Base-by-base conservation (phyloP, 2,329 filamentous ascomycete species). In the Aphanocladium album region DNA sequence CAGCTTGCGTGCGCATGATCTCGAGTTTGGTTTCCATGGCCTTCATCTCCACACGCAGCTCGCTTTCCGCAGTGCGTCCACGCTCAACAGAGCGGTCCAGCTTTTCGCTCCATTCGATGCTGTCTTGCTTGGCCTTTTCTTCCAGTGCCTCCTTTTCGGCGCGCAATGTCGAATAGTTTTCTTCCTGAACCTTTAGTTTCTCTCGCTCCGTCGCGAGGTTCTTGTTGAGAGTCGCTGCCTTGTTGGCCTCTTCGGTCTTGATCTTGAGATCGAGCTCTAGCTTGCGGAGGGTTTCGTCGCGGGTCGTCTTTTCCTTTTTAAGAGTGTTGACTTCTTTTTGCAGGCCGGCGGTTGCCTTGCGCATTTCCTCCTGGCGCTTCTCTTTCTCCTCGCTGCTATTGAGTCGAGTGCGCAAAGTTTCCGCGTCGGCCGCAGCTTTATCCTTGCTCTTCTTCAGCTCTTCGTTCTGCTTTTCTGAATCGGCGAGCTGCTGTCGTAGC, bases 21-120 rank as follows among this genome's bases (percentile, higher is more conserved):
- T 99, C 95, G 60, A 99, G 81, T 72, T 96, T 96, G 67, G 89
- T 88, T 76, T 99, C 96, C 64, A 96, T 81, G 17, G 88, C 83
- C 73, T 89, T 78, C 9, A 85, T 73, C 74, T 98, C 93, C n/a
- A 83, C 83, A 68, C 90, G 89, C 67, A 96, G 79, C 70, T 97
- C 93, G 6, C 88, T 75, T 72, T 96, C 90, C 8, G 85, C 77
- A 12, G 85, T 79, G 14, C 84, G 83, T 21, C 86, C 81, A 30
- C 85, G 86, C 72, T 96, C 90, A 56, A 84, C 83, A 57, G 91
- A 88, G 60, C 87, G 84, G 50, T 89, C 86, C 8, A 89, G 79
- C 71, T 89, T 90, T 64, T 91, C 89, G 62, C 84, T 84, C 64
- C 91, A 78, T 61, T 92, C 89, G 50, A 83, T 80, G n/a, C 88